These are phyloP conservation scores for Cephalotrichum gorgonifer DNA, from an alignment of 2,329 filamentous ascomycete species.

Conservation along the genomic window DNA sequence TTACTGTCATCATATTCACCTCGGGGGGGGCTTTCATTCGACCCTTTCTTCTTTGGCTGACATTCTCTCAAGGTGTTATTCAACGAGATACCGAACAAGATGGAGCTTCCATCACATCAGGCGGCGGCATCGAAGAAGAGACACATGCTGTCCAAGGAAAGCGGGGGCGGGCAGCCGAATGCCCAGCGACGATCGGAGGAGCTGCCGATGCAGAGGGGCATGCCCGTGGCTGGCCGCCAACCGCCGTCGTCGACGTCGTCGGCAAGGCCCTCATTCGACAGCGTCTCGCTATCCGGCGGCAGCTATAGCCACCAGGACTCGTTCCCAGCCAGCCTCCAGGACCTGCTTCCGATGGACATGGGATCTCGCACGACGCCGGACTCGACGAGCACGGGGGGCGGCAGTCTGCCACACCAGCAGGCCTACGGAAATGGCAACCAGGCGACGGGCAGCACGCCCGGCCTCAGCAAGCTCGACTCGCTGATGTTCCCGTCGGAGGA, in stretches of 20 bases:
- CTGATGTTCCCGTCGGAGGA: constrained; percentile 76
- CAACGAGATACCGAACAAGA: constrained; percentile 65
- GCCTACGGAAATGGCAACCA: not conserved
- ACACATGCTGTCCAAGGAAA: constrained; percentile 3
- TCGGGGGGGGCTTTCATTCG: too few relatives aligned
- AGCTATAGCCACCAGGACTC: constrained; percentile 14
- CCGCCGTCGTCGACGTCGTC: constrained; percentile 9
- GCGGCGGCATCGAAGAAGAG: constrained; percentile 2
- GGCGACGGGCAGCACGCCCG: constrained; percentile 22
- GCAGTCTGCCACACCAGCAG: constrained; percentile 24
- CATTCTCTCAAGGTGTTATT: constrained; percentile 60
- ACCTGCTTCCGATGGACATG: constrained; percentile 35
- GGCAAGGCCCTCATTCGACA: constrained; percentile 22
- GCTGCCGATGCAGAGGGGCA: constrained; percentile 18
- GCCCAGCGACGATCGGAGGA: constrained; percentile 23
- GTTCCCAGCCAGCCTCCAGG: constrained; percentile 23
- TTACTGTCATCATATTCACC: too few relatives aligned
- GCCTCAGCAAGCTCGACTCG: constrained; percentile 59
- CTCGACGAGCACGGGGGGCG: constrained; percentile 29
- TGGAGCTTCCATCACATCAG: constrained; percentile 33
- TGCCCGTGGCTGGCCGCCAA: constrained; percentile 11
- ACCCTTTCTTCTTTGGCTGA: not conserved
- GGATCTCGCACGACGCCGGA: constrained; percentile 30
- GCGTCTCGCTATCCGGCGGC: constrained; percentile 17
- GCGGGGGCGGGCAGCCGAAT: not conserved